Evolutionary conservation across 257 asterid species (phyloP).

Genomic region (Plantago elongata): DNA sequence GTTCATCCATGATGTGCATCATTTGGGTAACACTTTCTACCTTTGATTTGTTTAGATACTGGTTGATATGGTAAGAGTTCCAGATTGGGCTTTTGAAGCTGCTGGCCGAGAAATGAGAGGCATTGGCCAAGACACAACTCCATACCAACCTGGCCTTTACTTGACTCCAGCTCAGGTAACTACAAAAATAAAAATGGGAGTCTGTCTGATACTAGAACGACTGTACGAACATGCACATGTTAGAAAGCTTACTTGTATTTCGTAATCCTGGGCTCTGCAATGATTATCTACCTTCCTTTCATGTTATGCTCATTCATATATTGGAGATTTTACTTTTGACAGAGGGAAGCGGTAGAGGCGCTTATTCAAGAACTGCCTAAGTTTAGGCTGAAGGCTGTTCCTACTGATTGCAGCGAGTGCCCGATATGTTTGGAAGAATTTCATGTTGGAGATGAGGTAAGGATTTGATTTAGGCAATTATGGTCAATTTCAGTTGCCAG

Average conservation of each 20-base stretch:
- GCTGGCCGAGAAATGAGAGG: conserved; percentile 97
- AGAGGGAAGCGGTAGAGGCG: conserved; percentile 98
- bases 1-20: background rate
- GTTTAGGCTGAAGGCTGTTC: conserved; percentile 85
- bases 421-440: conserved; percentile 96
- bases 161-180: conserved; percentile 89
- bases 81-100: conserved; percentile 97
- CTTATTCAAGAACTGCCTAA: conserved; percentile 94
- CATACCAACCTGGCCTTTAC: conserved; percentile 86
- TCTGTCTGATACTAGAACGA: background rate
- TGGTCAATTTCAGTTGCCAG: background rate
- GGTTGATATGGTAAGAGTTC: conserved; percentile 93
- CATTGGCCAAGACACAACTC: conserved; percentile 88
- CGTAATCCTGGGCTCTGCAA: background rate
- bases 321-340: conserved; percentile 16
- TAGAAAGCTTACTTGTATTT: background rate
- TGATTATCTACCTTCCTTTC: background rate
- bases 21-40: conserved; percentile 1
- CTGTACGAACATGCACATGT: background rate
- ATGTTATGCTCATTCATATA: background rate
- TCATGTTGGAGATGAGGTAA: conserved; percentile 84
- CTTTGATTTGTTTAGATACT: conserved; percentile 43
- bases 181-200: background rate
- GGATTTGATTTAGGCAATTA: conserved; percentile 3
- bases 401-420: conserved; percentile 92